phyloP scores from a whole-genome alignment of 371 early-diverging fungal genomes.

The Syncephalastrum monosporum region DNA sequence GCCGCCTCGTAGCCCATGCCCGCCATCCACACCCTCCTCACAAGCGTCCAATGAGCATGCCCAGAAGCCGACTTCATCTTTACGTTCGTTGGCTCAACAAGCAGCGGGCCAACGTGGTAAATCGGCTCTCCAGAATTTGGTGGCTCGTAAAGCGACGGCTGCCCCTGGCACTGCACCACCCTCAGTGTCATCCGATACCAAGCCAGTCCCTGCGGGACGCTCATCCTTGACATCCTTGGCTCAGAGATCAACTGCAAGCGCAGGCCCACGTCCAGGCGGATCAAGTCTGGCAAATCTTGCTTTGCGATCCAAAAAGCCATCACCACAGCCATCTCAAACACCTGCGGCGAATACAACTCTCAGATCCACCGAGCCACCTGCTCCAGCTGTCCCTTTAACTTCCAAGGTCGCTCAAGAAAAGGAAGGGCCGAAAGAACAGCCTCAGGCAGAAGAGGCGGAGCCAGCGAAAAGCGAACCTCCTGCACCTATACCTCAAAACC shows the following conservation, averaged over 20 bases:
- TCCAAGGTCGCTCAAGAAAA: too few relatives aligned
- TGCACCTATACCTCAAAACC: slow-evolving; percentile 4
- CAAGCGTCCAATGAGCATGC: too few relatives aligned
- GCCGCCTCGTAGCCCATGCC: too few relatives aligned
- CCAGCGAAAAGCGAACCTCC: too few relatives aligned
- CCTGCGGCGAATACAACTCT: too few relatives aligned
- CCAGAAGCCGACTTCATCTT: slow-evolving; percentile 12
- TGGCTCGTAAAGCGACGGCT: slow-evolving; percentile 11
- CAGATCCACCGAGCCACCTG: too few relatives aligned
- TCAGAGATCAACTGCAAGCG: slow-evolving; percentile 17
- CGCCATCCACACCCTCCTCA: too few relatives aligned
- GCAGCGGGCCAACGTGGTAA: slow-evolving; percentile 11
- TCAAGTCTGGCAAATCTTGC: slow-evolving; percentile 23
- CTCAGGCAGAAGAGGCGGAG: too few relatives aligned
- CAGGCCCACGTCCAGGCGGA: neutral
- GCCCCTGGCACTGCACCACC: slow-evolving; percentile 4
- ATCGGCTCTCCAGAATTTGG: slow-evolving; percentile 16
- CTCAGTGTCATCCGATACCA: neutral
- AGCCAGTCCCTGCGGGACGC: slow-evolving; percentile 7
- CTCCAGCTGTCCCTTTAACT: too few relatives aligned
- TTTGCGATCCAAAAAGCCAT: slow-evolving; percentile 4
- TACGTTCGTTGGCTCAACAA: slow-evolving; percentile 31
- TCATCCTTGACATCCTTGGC: slow-evolving; percentile 34
- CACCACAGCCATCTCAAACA: too few relatives aligned
- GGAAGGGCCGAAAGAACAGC: too few relatives aligned